Evolutionary conservation across 345 rosid species (phyloP).

Genomic region (Melastoma malabathricum): DNA sequence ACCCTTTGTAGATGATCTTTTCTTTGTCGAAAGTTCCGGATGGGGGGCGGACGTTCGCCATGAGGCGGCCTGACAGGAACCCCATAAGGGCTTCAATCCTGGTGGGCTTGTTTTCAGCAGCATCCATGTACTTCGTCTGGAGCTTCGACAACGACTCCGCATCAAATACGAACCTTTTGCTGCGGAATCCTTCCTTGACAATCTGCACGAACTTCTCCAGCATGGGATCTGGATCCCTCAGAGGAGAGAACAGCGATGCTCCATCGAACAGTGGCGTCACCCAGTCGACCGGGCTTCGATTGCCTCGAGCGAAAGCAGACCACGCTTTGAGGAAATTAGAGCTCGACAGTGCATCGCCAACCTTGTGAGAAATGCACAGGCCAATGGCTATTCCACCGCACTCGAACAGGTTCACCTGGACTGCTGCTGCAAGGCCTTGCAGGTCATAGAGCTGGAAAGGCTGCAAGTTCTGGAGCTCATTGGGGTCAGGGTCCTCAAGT

Average conservation of each 20-base stretch:
- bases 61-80: slow-evolving; percentile 16
- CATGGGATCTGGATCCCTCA: neutral
- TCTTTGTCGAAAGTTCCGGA: too few species aligned
- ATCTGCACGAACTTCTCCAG: neutral
- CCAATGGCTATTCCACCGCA: slow-evolving; percentile 10
- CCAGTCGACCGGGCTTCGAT: neutral
- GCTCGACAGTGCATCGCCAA: neutral
- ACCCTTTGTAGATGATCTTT: neutral
- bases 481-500: slow-evolving; percentile 13
- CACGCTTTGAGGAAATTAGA: slow-evolving; percentile 7
- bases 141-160: slow-evolving; percentile 4
- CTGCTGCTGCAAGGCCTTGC: neutral
- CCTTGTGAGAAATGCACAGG: slow-evolving; percentile 13
- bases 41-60: neutral
- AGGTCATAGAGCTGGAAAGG: slow-evolving; percentile 14
- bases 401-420: slow-evolving; percentile 8
- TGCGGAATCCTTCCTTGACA: slow-evolving; percentile 7
- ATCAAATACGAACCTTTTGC: slow-evolving; percentile 17
- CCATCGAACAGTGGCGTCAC: neutral
- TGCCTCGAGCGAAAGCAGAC: slow-evolving; percentile 6
- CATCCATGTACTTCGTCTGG: slow-evolving; percentile 1
- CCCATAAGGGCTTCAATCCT: slow-evolving; percentile 19
- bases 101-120: neutral
- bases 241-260: neutral
- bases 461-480: slow-evolving; percentile 14